Evolutionary conservation across 1,139 yeast species (phyloP).

Genomic region (Sugiyamaella neomexicana): DNA sequence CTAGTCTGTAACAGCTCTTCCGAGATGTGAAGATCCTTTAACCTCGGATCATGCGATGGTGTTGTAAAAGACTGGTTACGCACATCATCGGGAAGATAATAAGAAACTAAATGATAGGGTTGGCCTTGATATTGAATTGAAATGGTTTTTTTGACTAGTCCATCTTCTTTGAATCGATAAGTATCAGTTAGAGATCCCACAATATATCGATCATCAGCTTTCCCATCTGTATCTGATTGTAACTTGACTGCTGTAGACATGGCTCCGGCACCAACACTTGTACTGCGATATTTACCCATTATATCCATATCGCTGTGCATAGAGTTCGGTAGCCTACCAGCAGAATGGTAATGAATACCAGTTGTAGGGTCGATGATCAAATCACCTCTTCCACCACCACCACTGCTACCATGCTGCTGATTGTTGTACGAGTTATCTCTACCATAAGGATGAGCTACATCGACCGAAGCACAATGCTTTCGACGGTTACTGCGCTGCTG

Average conservation of each 20-base stretch:
- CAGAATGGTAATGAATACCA: slow-evolving; percentile 9
- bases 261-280: not conserved
- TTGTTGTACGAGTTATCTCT: too few relatives aligned
- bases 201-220: slow-evolving; percentile 37
- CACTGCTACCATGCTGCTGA: not conserved
- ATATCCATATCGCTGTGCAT: slow-evolving; percentile 3
- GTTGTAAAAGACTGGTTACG: slow-evolving; percentile 53
- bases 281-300: not conserved
- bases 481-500: slow-evolving; percentile 30
- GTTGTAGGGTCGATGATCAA: slow-evolving; percentile 7
- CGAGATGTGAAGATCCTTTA: slow-evolving; percentile 56
- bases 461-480: slow-evolving; percentile 7
- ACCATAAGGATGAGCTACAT: slow-evolving; percentile 4
- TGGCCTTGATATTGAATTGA: slow-evolving; percentile 52
- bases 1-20: slow-evolving; percentile 60
- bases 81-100: slow-evolving; percentile 76
- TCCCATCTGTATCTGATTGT: slow-evolving; percentile 7
- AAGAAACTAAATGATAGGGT: slow-evolving; percentile 69
- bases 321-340: slow-evolving; percentile 11
- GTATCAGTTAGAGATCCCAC: slow-evolving; percentile 61
- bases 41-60: slow-evolving; percentile 57
- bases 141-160: slow-evolving; percentile 79
- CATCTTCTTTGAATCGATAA: slow-evolving; percentile 70
- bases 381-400: slow-evolving; percentile 7
- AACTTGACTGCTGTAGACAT: not conserved